phyloP scores from a whole-genome alignment of 208 protist species.

The Leishmania tarentolae region DNA sequence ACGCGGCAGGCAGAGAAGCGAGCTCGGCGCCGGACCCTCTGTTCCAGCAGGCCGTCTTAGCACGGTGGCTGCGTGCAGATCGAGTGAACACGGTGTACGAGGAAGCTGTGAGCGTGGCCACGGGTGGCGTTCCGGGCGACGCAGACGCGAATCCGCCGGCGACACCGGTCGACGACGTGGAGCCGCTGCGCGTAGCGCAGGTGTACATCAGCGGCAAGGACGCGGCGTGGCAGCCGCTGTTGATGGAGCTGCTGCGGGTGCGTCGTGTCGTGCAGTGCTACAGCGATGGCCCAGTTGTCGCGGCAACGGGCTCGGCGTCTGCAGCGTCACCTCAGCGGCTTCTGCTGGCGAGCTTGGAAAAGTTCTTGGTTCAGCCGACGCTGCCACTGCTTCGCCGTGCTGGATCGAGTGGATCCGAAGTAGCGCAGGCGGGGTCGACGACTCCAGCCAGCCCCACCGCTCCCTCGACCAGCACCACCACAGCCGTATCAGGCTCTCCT shows the following conservation, averaged over 20 bases:
- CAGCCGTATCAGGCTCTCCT: not conserved
- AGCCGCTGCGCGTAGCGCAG: conserved; percentile 37
- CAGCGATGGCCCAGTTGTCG: conserved; percentile 30
- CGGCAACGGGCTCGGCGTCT: not conserved
- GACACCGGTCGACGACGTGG: conserved; percentile 40
- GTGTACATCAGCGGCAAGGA: conserved; percentile 80
- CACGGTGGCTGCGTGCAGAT: conserved; percentile 1
- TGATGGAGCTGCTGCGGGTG: conserved; percentile 60
- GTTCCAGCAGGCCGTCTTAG: conserved; percentile 10
- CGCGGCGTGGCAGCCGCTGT: conserved; percentile 69
- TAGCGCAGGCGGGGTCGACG: not conserved
- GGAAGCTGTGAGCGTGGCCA: conserved; percentile 3
- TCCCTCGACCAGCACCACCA: not conserved
- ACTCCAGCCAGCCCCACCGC: not conserved
- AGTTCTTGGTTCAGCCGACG: conserved; percentile 30
- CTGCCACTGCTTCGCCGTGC: conserved; percentile 14
- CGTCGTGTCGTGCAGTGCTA: conserved; percentile 81
- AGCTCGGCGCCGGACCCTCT: conserved; percentile 9
- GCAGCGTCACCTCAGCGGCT: conserved; percentile 29
- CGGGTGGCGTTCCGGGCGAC: not conserved
- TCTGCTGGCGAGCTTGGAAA: conserved; percentile 39
- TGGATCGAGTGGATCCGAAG: not conserved
- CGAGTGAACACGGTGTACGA: conserved; percentile 26
- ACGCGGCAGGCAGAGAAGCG: not conserved
- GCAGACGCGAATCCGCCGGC: not conserved